Evolutionary conservation across 257 asterid species (phyloP).

Genomic region (Plectranthus barbatus): DNA sequence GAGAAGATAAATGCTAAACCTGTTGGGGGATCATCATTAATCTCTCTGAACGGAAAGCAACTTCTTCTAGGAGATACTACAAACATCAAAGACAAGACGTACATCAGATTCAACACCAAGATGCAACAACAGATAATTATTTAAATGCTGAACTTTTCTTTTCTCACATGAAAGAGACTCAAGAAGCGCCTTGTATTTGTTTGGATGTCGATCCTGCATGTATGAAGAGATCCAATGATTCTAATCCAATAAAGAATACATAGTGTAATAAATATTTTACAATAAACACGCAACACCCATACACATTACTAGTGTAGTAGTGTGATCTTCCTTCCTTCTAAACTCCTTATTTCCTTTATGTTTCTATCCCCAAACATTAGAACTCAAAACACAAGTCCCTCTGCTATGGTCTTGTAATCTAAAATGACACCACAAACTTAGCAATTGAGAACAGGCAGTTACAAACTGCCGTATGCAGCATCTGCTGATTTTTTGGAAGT

Average conservation of each 20-base stretch:
- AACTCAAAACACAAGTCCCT: no score
- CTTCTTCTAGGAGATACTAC: conserved; percentile 81
- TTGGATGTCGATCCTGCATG: conserved; percentile 81
- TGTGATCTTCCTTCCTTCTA: neutral
- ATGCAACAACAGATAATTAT: neutral
- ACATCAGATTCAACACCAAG: neutral
- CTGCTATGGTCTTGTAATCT: no score
- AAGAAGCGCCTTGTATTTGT: conserved; percentile 66
- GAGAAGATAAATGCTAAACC: conserved; percentile 30
- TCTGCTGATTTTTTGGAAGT: neutral
- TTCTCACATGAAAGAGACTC: conserved; percentile 59
- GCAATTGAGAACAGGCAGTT: neutral
- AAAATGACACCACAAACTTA: neutral
- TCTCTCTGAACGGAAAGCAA: conserved; percentile 55
- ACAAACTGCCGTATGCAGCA: neutral
- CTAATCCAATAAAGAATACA: no score
- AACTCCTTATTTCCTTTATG: neutral
- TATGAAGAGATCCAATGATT: conserved; percentile 10
- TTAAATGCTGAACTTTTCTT: neutral
- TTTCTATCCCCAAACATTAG: no score
- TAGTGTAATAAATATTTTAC: no score
- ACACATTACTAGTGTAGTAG: neutral
- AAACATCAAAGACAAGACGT: neutral
- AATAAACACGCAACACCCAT: neutral
- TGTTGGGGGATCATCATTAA: conserved; percentile 64